A percentile compares a stretch with the other conserved stretches of the same genome.
These are phyloP conservation scores for Alternaria conjuncta DNA, from an alignment of 2,329 filamentous ascomycete genomes.

Conservation along the genomic window DNA sequence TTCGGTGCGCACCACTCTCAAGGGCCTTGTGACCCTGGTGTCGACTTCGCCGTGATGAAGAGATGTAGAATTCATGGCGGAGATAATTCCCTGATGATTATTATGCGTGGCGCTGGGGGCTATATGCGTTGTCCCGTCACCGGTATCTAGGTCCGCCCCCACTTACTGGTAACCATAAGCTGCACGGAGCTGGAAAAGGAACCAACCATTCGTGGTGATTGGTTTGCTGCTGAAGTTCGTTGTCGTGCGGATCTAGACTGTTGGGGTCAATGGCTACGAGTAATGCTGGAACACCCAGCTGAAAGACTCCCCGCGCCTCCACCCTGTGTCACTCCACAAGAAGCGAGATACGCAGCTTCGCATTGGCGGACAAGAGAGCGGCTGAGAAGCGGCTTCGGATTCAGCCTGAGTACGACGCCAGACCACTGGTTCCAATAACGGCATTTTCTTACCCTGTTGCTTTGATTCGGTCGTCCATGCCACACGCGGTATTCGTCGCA, in stretches of 20 bases:
- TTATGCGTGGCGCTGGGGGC: slow-evolving; percentile 2
- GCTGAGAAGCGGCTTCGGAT: slow-evolving; percentile 25
- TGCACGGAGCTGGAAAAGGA: slow-evolving; percentile 16
- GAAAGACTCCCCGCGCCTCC: slow-evolving; percentile 26
- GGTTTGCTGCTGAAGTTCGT: slow-evolving; percentile 1
- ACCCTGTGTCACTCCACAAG: slow-evolving; percentile 23
- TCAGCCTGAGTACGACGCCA: slow-evolving; percentile 5
- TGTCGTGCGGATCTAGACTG: slow-evolving; percentile 15
- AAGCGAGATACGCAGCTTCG: slow-evolving; percentile 17
- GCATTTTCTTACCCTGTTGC: not conserved
- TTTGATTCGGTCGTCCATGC: slow-evolving; percentile 7
- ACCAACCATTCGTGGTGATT: slow-evolving; percentile 1
- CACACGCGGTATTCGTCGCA: slow-evolving; percentile 10
- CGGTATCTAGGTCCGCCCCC: slow-evolving; percentile 6
- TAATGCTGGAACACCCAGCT: slow-evolving; percentile 17
- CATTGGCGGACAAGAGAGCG: slow-evolving; percentile 10
- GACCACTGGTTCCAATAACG: slow-evolving; percentile 7
- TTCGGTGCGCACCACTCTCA: not conserved
- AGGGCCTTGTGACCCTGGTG: not conserved
- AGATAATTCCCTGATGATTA: not conserved
- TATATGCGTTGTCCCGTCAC: slow-evolving; percentile 12
- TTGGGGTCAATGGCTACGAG: slow-evolving; percentile 16
- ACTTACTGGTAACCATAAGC: slow-evolving; percentile 7
- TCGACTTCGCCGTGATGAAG: not conserved
- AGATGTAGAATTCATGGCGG: not conserved